Conservation (phyloP, 495 filamentous ascomycete species). For the Aspergillus carlsbadensis region DNA sequence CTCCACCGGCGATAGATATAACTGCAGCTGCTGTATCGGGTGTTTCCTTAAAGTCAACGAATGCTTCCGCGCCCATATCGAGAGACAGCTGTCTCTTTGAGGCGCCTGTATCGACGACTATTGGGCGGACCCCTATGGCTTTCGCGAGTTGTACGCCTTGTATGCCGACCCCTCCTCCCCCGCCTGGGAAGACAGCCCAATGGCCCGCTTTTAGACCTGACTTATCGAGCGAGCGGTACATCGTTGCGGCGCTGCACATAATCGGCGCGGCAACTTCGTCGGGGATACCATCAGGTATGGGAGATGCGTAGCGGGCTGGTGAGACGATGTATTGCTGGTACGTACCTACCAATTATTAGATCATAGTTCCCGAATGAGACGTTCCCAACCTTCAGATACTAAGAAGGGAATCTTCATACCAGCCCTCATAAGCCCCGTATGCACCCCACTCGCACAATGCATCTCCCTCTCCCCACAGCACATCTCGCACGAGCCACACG, state of each 20-base stretch:
- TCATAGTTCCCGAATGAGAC: too few species aligned
- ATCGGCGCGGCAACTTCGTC: constrained; percentile 61
- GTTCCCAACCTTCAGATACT: background rate
- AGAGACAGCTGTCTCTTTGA: constrained; percentile 38
- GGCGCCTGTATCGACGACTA: constrained; percentile 48
- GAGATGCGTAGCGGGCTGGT: constrained; percentile 61
- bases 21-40: constrained; percentile 34
- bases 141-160: constrained; percentile 60
- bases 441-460: constrained; percentile 35
- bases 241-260: constrained; percentile 57
- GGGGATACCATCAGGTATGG: constrained; percentile 58
- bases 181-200: constrained; percentile 54
- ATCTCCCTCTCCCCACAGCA: constrained; percentile 47
- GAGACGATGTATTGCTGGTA: constrained; percentile 68
- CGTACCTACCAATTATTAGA: constrained; percentile 50
- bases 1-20: constrained; percentile 38
- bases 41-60: constrained; percentile 48
- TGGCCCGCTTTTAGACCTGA: constrained; percentile 54
- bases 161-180: constrained; percentile 65
- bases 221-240: constrained; percentile 54
- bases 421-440: constrained; percentile 34
- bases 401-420: constrained; percentile 19
- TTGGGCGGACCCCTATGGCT: constrained; percentile 52
- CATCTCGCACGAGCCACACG: constrained; percentile 33
- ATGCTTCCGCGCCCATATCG: constrained; percentile 52